Percentiles rank a stretch among this genome's conserved stretches.
Conservation (phyloP, 108 stramenopile species). For the Schizochytrium sp. region DNA sequence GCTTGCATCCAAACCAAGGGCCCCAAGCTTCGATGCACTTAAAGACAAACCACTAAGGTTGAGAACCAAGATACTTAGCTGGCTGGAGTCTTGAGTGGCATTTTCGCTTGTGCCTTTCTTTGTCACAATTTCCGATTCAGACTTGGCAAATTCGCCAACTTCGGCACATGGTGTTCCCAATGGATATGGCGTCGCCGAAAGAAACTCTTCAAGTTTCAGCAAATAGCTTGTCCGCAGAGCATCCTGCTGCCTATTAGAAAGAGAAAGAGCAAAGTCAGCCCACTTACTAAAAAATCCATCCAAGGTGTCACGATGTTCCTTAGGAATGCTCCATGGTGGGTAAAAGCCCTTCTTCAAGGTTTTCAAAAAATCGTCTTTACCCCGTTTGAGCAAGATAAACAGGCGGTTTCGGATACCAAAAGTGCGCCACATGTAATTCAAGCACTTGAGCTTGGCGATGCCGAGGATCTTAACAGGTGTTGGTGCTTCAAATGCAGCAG, state of each 20-base stretch:
- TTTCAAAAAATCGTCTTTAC: constrained; percentile 42
- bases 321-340: constrained; percentile 41
- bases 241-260: constrained; percentile 6
- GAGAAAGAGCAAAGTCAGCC: constrained; percentile 31
- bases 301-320: neutral
- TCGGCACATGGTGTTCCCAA: neutral
- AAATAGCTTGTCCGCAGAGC: neutral
- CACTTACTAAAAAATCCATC: constrained; percentile 12
- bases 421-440: constrained; percentile 59
- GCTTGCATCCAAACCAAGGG: neutral
- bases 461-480: constrained; percentile 37
- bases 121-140: neutral
- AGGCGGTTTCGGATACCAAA: constrained; percentile 51
- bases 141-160: neutral
- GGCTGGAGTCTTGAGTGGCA: neutral
- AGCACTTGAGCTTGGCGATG: constrained; percentile 58
- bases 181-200: neutral
- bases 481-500: neutral
- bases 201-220: neutral
- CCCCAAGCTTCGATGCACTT: neutral
- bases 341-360: constrained; percentile 34
- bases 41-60: neutral
- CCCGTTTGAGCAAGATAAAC: constrained; percentile 36
- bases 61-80: constrained; percentile 5
- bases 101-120: neutral